Evolutionary conservation across 2,329 filamentous ascomycete species (phyloP).

Genomic region (Penicillium palitans): DNA sequence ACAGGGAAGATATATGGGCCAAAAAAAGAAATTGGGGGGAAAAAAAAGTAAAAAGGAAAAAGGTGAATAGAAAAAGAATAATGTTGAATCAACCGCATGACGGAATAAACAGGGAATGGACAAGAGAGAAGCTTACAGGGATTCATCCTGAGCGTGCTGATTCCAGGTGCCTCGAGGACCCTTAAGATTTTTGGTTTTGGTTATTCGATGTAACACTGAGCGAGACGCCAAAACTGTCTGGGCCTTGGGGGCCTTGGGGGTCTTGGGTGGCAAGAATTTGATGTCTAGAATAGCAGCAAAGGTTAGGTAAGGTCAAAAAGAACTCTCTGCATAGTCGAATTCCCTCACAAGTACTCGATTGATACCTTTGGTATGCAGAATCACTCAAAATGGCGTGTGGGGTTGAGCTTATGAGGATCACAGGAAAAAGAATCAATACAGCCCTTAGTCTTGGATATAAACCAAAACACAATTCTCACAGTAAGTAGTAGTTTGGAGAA

Average conservation of each 20-base stretch:
- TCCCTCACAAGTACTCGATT: constrained; percentile 15
- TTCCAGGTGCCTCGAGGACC: constrained; percentile 27
- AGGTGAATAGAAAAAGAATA: not conserved
- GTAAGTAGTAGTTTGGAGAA: not conserved
- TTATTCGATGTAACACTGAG: constrained; percentile 24
- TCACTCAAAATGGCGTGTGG: not conserved
- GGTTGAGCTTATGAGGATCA: not conserved
- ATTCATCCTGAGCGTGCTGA: constrained; percentile 27
- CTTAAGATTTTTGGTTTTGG: constrained; percentile 17
- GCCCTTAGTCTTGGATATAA: not conserved
- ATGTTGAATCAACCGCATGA: constrained; percentile 13
- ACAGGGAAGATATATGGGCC: constrained; percentile 9
- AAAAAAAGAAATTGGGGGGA: constrained; percentile 9
- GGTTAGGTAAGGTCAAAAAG: constrained; percentile 17
- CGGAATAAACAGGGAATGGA: constrained; percentile 1
- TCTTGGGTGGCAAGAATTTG: constrained; percentile 17
- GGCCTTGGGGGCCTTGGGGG: constrained; percentile 11
- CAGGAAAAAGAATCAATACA: not conserved
- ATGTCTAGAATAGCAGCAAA: constrained; percentile 15
- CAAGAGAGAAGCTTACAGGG: constrained; percentile 21
- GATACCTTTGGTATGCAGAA: not conserved
- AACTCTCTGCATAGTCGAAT: not conserved
- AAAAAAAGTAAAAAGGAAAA: constrained; percentile 12
- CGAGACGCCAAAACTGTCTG: constrained; percentile 22
- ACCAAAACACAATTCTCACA: not conserved